Evolutionary conservation across 345 rosid genomes (phyloP).

Genomic region (Noccaea caerulescens): DNA sequence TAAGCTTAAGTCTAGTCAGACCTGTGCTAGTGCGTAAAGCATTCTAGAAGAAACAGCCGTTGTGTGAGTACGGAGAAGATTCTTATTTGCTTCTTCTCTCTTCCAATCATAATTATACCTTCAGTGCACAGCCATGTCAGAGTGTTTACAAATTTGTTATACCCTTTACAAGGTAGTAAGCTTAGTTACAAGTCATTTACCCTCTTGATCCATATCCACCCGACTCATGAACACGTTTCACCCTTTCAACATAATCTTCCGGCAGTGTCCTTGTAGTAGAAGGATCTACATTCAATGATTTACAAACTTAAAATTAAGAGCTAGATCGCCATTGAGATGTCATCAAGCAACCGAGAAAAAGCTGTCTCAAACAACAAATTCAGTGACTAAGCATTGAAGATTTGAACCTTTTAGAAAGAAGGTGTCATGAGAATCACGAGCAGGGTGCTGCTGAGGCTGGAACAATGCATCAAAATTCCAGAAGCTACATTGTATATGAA

Average conservation of each 20-base stretch:
- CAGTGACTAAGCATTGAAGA: constrained; percentile 20
- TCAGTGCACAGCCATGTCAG: not conserved
- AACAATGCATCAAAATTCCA: constrained; percentile 97
- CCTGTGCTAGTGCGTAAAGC: constrained; percentile 91
- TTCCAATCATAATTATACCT: constrained; percentile 94
- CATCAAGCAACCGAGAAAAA: not conserved
- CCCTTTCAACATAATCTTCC: constrained; percentile 81
- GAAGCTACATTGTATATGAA: constrained; percentile 58
- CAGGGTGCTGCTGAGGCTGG: constrained; percentile 99
- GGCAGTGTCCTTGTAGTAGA: constrained; percentile 71
- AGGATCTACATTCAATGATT: constrained; percentile 61
- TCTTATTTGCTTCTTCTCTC: constrained; percentile 94
- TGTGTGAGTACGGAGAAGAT: constrained; percentile 86
- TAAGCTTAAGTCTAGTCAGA: constrained; percentile 38
- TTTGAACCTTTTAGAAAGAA: constrained; percentile 74
- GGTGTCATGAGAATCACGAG: constrained; percentile 94
- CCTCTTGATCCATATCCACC: constrained; percentile 95
- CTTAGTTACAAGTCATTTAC: constrained; percentile 43
- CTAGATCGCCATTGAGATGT: not conserved
- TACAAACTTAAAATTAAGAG: not conserved
- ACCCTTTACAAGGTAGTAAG: constrained; percentile 1
- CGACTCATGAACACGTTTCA: constrained; percentile 67
- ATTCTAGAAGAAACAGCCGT: constrained; percentile 85
- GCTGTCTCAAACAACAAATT: not conserved
- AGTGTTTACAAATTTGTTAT: not conserved